Percentiles rank a stretch among this genome's conserved stretches.
These are phyloP conservation scores for Aplosporella prunicola DNA, from an alignment of 2,329 filamentous ascomycete genomes.

Conservation along the genomic window DNA sequence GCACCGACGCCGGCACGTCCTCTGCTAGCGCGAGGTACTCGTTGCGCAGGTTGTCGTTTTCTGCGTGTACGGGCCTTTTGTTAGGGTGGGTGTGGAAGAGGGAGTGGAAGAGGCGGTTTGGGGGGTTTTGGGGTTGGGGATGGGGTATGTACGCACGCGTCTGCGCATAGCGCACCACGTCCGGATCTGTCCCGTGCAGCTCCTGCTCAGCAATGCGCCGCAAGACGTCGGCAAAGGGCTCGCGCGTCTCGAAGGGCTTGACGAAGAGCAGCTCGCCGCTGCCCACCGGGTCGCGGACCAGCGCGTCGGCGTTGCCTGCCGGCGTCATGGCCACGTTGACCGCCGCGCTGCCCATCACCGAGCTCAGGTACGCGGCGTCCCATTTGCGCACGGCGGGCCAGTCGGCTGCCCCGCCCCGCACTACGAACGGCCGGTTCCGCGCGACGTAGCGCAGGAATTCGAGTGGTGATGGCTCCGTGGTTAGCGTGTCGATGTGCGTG, in stretches of 20 bases:
- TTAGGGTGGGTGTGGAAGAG: neutral
- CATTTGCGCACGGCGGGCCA: conserved; percentile 58
- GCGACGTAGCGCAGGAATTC: conserved; percentile 74
- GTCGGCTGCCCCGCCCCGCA: conserved; percentile 50
- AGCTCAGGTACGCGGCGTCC: conserved; percentile 51
- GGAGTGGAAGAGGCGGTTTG: neutral
- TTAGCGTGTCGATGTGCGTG: conserved; percentile 48
- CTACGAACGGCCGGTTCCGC: conserved; percentile 64
- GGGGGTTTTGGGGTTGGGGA: no score
- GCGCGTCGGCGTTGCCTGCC: conserved; percentile 48
- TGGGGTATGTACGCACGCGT: conserved; percentile 46
- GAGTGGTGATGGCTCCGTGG: conserved; percentile 58
- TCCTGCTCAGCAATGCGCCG: conserved; percentile 52
- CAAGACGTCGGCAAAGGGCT: conserved; percentile 55
- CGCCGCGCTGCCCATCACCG: conserved; percentile 43
- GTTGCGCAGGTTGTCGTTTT: conserved; percentile 71
- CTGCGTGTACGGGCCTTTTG: conserved; percentile 24
- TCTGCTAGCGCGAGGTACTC: conserved; percentile 58
- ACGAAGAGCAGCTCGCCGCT: conserved; percentile 42
- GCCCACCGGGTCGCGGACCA: conserved; percentile 53
- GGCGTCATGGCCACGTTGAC: conserved; percentile 77
- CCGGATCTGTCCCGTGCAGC: neutral
- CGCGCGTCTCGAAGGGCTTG: conserved; percentile 60
- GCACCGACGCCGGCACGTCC: conserved; percentile 54
- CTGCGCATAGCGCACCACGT: conserved; percentile 52